Conservation (phyloP, 2,329 filamentous ascomycete genomes). For the Colletotrichum filicis region DNA sequence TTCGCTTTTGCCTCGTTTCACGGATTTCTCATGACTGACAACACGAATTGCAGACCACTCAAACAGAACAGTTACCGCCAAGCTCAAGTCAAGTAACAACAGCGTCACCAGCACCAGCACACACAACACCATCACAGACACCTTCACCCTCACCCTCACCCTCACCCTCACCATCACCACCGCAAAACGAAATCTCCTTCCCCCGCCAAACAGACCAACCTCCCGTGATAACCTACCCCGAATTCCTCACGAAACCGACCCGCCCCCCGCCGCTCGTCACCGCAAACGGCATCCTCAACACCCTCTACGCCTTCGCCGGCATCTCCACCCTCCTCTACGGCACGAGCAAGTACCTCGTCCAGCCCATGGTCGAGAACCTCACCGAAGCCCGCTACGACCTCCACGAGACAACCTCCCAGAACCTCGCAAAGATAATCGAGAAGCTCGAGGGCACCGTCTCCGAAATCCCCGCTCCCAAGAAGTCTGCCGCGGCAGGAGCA, state of each 20-base stretch:
- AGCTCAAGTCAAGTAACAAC: slow-evolving; percentile 12
- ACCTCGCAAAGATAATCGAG: slow-evolving; percentile 58
- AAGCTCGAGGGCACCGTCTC: slow-evolving; percentile 70
- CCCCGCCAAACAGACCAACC: slow-evolving; percentile 53
- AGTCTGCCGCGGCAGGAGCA: slow-evolving; percentile 20
- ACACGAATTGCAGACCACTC: background rate
- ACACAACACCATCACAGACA: slow-evolving; percentile 13
- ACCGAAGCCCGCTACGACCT: slow-evolving; percentile 64
- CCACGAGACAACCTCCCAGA: slow-evolving; percentile 57
- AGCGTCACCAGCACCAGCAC: slow-evolving; percentile 8
- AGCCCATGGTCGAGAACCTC: slow-evolving; percentile 67
- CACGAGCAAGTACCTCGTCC: slow-evolving; percentile 74
- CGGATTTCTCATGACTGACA: background rate
- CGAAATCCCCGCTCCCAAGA: slow-evolving; percentile 60
- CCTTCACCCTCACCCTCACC: background rate
- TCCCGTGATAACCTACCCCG: slow-evolving; percentile 76
- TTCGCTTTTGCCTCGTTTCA: background rate
- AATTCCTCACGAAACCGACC: slow-evolving; percentile 70
- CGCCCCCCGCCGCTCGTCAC: slow-evolving; percentile 72
- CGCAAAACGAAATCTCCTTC: slow-evolving; percentile 22
- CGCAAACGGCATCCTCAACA: slow-evolving; percentile 66
- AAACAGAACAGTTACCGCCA: background rate
- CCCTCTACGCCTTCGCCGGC: slow-evolving; percentile 67
- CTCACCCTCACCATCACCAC: background rate
- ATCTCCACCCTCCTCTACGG: slow-evolving; percentile 76